Percentiles rank a stretch among this genome's conserved stretches.
phyloP scores from a whole-genome alignment of 208 protist genomes.

The Hexamita inflata region DNA sequence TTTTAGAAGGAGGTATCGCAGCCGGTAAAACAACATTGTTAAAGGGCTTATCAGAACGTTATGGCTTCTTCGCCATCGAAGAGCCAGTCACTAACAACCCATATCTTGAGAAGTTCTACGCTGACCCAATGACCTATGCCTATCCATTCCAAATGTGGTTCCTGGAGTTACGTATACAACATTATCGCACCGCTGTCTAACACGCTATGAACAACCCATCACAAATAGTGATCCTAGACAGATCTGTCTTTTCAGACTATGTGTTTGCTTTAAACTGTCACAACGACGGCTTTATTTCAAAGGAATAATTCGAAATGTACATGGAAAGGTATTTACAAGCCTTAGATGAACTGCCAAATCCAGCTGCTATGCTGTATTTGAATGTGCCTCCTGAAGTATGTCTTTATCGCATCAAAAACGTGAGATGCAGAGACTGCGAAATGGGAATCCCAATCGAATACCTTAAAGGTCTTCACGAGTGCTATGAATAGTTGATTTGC shows the following conservation, averaged over 20 bases:
- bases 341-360: neutral
- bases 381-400: conserved; percentile 6
- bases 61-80: neutral
- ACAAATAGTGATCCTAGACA: conserved; percentile 5
- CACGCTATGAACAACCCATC: neutral
- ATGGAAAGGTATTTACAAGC: neutral
- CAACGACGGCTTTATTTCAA: conserved; percentile 15
- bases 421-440: neutral
- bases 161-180: neutral
- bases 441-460: neutral
- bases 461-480: conserved; percentile 4
- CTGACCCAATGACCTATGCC: neutral
- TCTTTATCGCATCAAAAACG: conserved; percentile 5
- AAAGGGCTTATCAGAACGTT: neutral
- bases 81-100: conserved; percentile 18
- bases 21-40: conserved; percentile 14
- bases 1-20: conserved; percentile 17
- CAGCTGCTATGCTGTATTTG: conserved; percentile 4
- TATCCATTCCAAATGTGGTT: conserved; percentile 11
- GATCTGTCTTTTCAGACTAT: conserved; percentile 16
- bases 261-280: neutral
- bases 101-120: conserved; percentile 18
- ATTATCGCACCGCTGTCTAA: neutral
- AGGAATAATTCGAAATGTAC: neutral
- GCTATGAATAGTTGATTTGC: too few relatives aligned